phyloP scores from a whole-genome alignment of 768 basidiomycete species.

The Mycena sanguinolenta region DNA sequence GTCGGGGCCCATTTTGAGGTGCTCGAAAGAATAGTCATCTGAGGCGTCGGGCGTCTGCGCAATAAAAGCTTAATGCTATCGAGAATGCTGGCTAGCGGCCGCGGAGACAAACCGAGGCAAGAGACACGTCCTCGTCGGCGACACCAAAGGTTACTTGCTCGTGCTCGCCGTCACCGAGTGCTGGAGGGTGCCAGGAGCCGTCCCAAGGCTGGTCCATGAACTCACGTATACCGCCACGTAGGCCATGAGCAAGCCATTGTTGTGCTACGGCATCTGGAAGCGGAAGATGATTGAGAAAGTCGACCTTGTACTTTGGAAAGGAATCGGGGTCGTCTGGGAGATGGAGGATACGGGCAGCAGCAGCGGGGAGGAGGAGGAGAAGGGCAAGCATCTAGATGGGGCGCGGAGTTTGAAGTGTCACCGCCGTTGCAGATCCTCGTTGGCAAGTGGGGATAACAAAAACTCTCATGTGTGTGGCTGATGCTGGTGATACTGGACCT shows the following conservation, averaged over 20 bases:
- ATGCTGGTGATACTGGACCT: too few relatives aligned
- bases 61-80: conserved; percentile 24
- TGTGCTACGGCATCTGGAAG: conserved; percentile 79
- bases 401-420: background rate
- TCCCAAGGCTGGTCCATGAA: conserved; percentile 80
- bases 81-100: conserved; percentile 28
- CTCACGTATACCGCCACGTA: conserved; percentile 81
- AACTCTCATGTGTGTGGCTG: too few relatives aligned
- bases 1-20: conserved; percentile 80
- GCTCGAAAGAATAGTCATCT: conserved; percentile 70
- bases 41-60: conserved; percentile 40
- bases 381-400: conserved; percentile 10
- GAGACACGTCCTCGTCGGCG: conserved; percentile 50
- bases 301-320: conserved; percentile 85
- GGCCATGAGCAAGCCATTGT: conserved; percentile 79
- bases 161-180: conserved; percentile 59
- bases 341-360: conserved; percentile 65
- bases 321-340: conserved; percentile 86
- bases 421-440: background rate
- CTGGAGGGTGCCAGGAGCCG: conserved; percentile 51
- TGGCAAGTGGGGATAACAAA: too few relatives aligned
- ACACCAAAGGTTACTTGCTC: conserved; percentile 46
- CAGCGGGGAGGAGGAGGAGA: conserved; percentile 43
- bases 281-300: conserved; percentile 85
- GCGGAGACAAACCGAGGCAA: conserved; percentile 40